Evolutionary conservation across 352 stramenopile species (phyloP).

Genomic region (Pythium aristosporum): DNA sequence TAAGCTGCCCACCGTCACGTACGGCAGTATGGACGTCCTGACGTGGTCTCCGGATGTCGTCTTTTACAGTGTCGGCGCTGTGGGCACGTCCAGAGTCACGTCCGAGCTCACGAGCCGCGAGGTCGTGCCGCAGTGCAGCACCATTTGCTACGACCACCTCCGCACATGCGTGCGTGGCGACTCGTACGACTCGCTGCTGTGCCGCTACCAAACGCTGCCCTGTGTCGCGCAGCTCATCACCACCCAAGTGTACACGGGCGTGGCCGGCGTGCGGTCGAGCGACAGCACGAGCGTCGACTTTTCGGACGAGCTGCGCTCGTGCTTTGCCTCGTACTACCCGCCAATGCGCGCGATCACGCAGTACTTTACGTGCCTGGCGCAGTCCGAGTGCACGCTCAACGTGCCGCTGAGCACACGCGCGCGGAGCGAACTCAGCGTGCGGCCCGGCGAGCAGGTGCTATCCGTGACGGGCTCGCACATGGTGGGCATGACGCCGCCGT

Average conservation of each 20-base stretch:
- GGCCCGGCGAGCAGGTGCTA: slow-evolving; percentile 6
- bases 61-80: neutral
- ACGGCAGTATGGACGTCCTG: neutral
- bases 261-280: neutral
- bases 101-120: neutral
- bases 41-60: slow-evolving; percentile 5
- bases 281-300: slow-evolving; percentile 2
- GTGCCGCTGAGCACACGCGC: neutral
- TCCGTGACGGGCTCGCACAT: neutral
- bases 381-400: neutral
- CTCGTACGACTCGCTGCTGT: slow-evolving; percentile 13
- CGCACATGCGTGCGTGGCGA: slow-evolving; percentile 11
- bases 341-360: neutral
- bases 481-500: slow-evolving; percentile 1
- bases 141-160: slow-evolving; percentile 1
- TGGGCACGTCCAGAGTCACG: neutral
- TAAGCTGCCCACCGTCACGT: neutral
- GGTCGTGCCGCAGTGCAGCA: slow-evolving; percentile 6
- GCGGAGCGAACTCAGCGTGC: neutral
- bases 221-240: slow-evolving; percentile 1
- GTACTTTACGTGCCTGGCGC: slow-evolving; percentile 11
- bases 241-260: neutral
- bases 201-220: slow-evolving; percentile 9
- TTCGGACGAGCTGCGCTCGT: neutral
- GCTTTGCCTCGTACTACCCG: neutral